These are phyloP conservation scores for Pseudocohnilembus persalinus DNA, from an alignment of 169 alveolate genomes.

Conservation along the genomic window DNA sequence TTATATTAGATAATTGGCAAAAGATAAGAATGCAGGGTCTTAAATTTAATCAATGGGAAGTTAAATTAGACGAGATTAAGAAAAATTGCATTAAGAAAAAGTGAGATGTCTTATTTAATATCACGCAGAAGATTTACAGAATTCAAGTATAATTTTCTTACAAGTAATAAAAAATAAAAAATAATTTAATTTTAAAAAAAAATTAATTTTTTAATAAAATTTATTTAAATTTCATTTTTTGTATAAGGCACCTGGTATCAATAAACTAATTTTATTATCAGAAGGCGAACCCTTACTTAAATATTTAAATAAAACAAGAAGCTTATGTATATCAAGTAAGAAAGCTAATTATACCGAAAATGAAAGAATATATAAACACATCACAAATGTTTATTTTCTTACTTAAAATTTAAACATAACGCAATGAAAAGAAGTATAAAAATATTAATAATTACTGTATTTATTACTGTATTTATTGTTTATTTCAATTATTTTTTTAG, in stretches of 20 bases:
- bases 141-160: slow-evolving; percentile 55
- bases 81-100: slow-evolving; percentile 65
- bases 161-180: neutral
- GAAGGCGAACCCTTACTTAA: slow-evolving; percentile 54
- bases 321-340: slow-evolving; percentile 52
- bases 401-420: no score
- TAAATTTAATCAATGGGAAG: slow-evolving; percentile 61
- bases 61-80: slow-evolving; percentile 68
- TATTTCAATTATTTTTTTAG: no score
- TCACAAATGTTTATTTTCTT: slow-evolving; percentile 44
- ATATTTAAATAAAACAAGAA: slow-evolving; percentile 51
- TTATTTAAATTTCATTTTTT: no score
- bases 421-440: no score
- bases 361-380: slow-evolving; percentile 49
- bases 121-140: slow-evolving; percentile 39
- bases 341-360: slow-evolving; percentile 64
- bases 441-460: no score
- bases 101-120: slow-evolving; percentile 48
- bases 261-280: slow-evolving; percentile 53
- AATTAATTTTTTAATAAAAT: no score
- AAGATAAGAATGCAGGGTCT: slow-evolving; percentile 45
- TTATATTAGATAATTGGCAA: neutral
- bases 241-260: slow-evolving; percentile 63
- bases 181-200: no score
- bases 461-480: no score